Conservation (phyloP, 305 asterid species). For the Withania somnifera region DNA sequence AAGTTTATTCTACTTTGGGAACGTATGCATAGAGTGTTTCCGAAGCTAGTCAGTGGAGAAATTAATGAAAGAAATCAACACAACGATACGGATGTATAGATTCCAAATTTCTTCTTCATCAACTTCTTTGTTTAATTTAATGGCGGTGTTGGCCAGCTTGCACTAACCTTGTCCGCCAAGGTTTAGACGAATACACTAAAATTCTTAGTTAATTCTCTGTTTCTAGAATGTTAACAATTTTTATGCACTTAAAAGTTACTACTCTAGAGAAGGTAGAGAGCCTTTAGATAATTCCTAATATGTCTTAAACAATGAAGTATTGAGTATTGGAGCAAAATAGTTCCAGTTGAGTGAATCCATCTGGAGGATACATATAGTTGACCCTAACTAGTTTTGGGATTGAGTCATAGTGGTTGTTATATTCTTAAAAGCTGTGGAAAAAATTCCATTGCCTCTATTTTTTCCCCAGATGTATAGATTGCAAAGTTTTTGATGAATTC, state of each 20-base stretch:
- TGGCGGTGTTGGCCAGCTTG: background rate
- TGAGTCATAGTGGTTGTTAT: background rate
- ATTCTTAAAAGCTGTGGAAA: background rate
- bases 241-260: background rate
- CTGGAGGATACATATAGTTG: background rate
- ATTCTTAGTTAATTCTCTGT: background rate
- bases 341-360: background rate
- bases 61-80: background rate
- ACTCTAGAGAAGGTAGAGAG: background rate
- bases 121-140: background rate
- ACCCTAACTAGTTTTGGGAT: background rate
- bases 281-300: background rate
- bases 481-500: background rate
- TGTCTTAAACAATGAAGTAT: background rate
- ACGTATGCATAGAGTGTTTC: background rate
- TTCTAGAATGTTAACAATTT: background rate
- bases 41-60: background rate
- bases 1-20: background rate
- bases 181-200: background rate
- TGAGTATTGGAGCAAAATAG: background rate
- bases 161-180: background rate
- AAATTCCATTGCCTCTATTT: background rate
- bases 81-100: background rate
- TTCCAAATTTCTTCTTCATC: background rate
- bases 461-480: background rate